Percentiles rank a stretch among this genome's conserved stretches.
These are phyloP conservation scores for Talaromyces liani DNA, from an alignment of 495 filamentous ascomycete species.

Conservation along the genomic window DNA sequence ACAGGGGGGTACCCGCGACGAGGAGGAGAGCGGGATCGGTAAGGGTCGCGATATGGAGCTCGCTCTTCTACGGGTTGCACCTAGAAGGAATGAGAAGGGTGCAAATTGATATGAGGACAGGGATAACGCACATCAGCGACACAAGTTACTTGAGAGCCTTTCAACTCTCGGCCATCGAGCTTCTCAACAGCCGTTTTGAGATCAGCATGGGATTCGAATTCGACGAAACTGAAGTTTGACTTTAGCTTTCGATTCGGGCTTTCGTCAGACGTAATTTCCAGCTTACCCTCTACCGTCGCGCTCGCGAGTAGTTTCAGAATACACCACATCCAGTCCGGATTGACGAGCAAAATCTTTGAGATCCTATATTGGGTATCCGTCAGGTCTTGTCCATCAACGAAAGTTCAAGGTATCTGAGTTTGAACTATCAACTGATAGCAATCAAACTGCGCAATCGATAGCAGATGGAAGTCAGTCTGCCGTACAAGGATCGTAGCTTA, in stretches of 20 bases:
- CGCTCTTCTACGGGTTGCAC: constrained; percentile 57
- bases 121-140: constrained; percentile 49
- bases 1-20: constrained; percentile 59
- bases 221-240: constrained; percentile 69
- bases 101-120: background rate
- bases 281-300: constrained; percentile 87
- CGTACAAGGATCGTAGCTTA: constrained; percentile 60
- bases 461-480: constrained; percentile 28
- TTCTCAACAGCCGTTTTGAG: constrained; percentile 87
- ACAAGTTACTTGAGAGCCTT: constrained; percentile 75
- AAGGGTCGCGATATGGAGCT: constrained; percentile 56
- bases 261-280: constrained; percentile 11
- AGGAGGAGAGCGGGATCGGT: constrained; percentile 71
- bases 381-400: background rate
- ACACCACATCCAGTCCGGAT: constrained; percentile 95
- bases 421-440: constrained; percentile 9
- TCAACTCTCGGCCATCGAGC: constrained; percentile 85
- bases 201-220: constrained; percentile 89
- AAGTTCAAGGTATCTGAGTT: background rate
- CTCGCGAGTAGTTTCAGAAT: constrained; percentile 91
- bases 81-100: constrained; percentile 35
- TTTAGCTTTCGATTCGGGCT: constrained; percentile 1
- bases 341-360: constrained; percentile 99
- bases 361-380: constrained; percentile 54
- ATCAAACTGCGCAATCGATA: background rate